These are phyloP conservation scores for Aegilops longissima DNA, from an alignment of 176 grass and related monocot genomes.

Conservation along the genomic window DNA sequence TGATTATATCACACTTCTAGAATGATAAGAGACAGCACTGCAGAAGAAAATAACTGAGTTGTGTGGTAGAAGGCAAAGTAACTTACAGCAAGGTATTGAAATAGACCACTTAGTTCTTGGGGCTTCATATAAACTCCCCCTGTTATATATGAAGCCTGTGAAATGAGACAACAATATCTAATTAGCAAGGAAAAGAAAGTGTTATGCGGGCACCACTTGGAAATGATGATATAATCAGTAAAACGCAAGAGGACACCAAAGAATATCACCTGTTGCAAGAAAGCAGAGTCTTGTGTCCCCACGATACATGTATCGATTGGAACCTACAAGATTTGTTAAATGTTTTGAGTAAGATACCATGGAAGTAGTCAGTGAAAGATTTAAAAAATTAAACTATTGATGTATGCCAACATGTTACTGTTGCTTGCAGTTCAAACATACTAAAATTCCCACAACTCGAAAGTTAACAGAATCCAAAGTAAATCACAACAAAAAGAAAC, in stretches of 20 bases:
- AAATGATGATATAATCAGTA: neutral
- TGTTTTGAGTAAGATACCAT: neutral
- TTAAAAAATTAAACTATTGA: neutral
- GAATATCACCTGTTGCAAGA: conserved; percentile 79
- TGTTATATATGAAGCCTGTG: conserved; percentile 91
- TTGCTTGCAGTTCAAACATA: conserved; percentile 5
- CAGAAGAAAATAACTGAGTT: neutral
- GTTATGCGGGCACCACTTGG: neutral
- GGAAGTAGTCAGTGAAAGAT: neutral
- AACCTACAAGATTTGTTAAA: conserved; percentile 49
- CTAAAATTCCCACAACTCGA: neutral
- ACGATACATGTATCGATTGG: conserved; percentile 97
- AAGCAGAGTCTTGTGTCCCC: conserved; percentile 88
- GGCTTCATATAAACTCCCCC: conserved; percentile 97
- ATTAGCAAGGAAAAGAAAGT: conserved; percentile 20
- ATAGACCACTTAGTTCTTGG: conserved; percentile 77
- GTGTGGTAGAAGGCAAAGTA: neutral
- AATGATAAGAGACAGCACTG: neutral
- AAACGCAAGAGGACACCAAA: neutral
- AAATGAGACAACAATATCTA: conserved; percentile 31
- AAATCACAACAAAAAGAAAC: neutral
- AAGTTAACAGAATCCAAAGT: neutral
- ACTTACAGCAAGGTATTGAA: conserved; percentile 87
- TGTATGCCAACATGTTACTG: neutral
- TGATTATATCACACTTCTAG: neutral